Evolutionary conservation across 2,329 filamentous ascomycete genomes (phyloP).

Genomic region (Tricladium varicosporioides): DNA sequence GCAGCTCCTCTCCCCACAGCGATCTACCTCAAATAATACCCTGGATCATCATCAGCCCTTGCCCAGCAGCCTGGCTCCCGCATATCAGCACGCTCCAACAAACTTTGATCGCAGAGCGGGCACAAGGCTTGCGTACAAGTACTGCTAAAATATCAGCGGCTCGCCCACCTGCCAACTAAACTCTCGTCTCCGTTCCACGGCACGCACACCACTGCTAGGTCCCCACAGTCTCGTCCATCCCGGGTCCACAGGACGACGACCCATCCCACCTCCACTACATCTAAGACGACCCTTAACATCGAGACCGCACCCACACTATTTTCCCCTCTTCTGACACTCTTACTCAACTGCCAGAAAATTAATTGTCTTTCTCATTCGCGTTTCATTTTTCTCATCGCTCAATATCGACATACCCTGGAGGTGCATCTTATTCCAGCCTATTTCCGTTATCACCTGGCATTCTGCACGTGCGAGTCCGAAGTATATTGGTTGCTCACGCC

Average conservation of each 20-base stretch:
- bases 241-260: conserved; percentile 3
- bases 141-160: conserved; percentile 21
- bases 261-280: background rate
- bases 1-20: background rate
- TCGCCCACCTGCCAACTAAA: conserved; percentile 19
- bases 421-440: conserved; percentile 22
- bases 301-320: conserved; percentile 12
- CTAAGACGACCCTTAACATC: conserved; percentile 20
- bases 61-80: background rate
- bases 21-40: conserved; percentile 7
- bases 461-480: conserved; percentile 23
- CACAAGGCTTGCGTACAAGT: conserved; percentile 21
- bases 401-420: conserved; percentile 28
- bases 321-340: conserved; percentile 17
- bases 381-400: conserved; percentile 20
- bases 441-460: conserved; percentile 14
- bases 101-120: conserved; percentile 10
- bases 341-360: conserved; percentile 17
- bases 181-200: conserved; percentile 21
- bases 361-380: conserved; percentile 16
- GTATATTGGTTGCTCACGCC: conserved; percentile 22
- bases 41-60: background rate
- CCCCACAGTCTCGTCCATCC: conserved; percentile 25
- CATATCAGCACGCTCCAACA: conserved; percentile 11
- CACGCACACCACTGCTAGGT: conserved; percentile 24